Percentiles rank a stretch among this genome's conserved stretches.
These are phyloP conservation scores for Starmerella tilneyi DNA, from an alignment of 805 yeast species.

Conservation along the genomic window DNA sequence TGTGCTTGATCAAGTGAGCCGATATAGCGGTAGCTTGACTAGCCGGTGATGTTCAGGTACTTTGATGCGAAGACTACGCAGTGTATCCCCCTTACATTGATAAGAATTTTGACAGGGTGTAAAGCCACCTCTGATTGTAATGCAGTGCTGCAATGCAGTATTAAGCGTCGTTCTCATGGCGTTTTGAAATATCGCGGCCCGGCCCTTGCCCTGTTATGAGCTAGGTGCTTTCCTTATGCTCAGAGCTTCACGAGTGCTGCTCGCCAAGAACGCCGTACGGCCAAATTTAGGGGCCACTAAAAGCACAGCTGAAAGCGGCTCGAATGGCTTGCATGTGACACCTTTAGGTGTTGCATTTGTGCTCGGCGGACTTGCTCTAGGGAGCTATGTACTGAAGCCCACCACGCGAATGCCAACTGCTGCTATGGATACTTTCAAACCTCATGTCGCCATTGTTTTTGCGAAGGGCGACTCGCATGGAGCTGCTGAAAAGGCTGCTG, in stretches of 20 bases:
- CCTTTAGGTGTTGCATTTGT: conserved; percentile 20
- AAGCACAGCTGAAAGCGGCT: neutral
- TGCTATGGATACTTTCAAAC: conserved; percentile 24
- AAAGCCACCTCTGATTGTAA: too few species aligned
- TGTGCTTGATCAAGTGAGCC: too few species aligned
- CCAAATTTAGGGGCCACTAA: too few species aligned
- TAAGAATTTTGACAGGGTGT: too few species aligned
- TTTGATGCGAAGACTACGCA: too few species aligned
- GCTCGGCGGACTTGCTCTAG: conserved; percentile 23
- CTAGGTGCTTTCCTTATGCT: conserved; percentile 1
- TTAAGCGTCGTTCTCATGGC: too few species aligned
- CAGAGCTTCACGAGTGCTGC: conserved; percentile 1
- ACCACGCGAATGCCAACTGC: conserved; percentile 20
- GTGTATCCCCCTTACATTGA: too few species aligned
- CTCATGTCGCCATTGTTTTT: conserved; percentile 23
- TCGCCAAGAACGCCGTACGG: conserved; percentile 10
- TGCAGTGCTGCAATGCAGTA: too few species aligned
- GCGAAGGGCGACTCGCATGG: conserved; percentile 22
- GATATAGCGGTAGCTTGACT: too few species aligned
- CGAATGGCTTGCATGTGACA: conserved; percentile 4
- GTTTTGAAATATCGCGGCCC: too few species aligned
- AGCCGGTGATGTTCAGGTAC: too few species aligned
- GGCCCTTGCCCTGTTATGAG: neutral
- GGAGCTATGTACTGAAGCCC: conserved; percentile 23
- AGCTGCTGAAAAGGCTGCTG: conserved; percentile 13